Conservation (phyloP, 129 eudicot species). For the Artemisia annua region DNA sequence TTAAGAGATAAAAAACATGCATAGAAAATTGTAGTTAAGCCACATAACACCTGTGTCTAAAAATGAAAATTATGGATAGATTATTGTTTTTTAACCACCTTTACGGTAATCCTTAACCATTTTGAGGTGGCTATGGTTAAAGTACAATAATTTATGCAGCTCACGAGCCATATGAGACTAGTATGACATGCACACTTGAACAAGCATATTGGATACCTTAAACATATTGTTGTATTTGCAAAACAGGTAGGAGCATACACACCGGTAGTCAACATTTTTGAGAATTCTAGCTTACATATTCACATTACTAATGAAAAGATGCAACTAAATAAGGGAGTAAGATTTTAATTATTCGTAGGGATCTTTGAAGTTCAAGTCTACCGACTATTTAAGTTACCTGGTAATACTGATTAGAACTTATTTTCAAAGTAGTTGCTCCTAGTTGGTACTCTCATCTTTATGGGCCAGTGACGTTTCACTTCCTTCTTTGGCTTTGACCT, state of each 20-base stretch:
- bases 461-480: neutral
- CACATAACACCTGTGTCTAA: no score
- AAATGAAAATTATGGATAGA: no score
- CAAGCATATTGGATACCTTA: no score
- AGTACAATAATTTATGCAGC: no score
- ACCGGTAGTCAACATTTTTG: neutral
- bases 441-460: slow-evolving; percentile 15
- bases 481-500: slow-evolving; percentile 27
- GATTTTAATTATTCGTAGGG: slow-evolving; percentile 5
- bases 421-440: slow-evolving; percentile 15
- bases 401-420: neutral
- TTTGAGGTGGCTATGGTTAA: no score
- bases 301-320: slow-evolving; percentile 22
- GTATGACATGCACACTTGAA: no score
- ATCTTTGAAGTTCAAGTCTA: slow-evolving; percentile 15
- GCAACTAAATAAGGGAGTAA: slow-evolving; percentile 6
- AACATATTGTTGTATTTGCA: no score
- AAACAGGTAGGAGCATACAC: neutral
- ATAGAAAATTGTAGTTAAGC: no score
- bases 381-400: slow-evolving; percentile 3
- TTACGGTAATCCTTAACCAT: no score
- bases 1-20: no score
- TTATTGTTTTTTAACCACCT: no score
- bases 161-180: no score
- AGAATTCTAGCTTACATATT: neutral